These are phyloP conservation scores for Sonneratia alba DNA, from an alignment of 345 rosid genomes.

Conservation along the genomic window DNA sequence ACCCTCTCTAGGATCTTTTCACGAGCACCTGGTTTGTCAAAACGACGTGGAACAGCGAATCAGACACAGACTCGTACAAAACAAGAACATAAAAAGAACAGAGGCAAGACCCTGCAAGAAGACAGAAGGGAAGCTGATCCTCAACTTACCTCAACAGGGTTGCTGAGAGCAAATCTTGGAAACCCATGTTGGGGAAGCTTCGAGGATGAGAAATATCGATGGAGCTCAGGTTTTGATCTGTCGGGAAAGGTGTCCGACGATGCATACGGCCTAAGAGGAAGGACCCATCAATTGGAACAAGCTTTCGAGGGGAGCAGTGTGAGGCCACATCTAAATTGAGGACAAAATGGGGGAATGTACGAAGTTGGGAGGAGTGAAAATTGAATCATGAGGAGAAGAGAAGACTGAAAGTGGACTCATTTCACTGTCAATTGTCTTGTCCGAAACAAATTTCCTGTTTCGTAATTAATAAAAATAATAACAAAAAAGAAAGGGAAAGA, in stretches of 20 bases:
- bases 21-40: conserved; percentile 20
- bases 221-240: not conserved
- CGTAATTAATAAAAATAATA: no score
- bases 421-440: no score
- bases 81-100: not conserved
- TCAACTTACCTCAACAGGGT: not conserved
- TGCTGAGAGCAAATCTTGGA: not conserved
- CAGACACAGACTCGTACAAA: conserved; percentile 2
- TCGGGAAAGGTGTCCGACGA: not conserved
- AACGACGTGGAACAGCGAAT: conserved; percentile 12
- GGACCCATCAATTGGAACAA: not conserved
- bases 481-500: no score
- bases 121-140: not conserved
- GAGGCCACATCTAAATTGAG: no score
- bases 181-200: conserved; percentile 6
- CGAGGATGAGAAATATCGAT: not conserved
- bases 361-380: no score
- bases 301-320: no score
- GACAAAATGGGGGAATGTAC: no score
- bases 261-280: not conserved
- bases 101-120: conserved; percentile 6
- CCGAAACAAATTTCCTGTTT: no score
- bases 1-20: conserved; percentile 13
- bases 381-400: no score
- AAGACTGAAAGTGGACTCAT: no score